Conservation (phyloP, 2,329 filamentous ascomycete species). For the Talaromyces amestolkiae region DNA sequence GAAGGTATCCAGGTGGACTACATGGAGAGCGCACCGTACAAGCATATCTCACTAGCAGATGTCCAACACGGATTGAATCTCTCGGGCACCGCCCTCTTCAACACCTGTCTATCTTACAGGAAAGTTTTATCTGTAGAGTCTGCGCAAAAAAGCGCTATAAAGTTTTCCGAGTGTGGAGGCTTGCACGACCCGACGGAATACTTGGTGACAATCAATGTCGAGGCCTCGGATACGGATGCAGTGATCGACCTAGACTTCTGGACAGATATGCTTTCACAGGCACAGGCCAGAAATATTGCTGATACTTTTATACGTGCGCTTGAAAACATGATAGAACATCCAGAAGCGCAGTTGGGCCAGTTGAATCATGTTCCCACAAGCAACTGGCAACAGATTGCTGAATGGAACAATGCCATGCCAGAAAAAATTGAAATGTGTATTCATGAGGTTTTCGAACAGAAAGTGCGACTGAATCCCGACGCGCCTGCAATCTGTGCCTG, state of each 20-base stretch:
- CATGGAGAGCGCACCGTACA: slow-evolving; percentile 45
- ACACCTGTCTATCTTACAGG: slow-evolving; percentile 50
- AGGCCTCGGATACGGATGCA: slow-evolving; percentile 43
- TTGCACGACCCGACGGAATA: slow-evolving; percentile 52
- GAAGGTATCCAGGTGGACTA: slow-evolving; percentile 48
- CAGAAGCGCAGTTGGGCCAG: slow-evolving; percentile 4
- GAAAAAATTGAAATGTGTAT: slow-evolving; percentile 21
- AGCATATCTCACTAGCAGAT: slow-evolving; percentile 46
- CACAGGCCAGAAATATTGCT: slow-evolving; percentile 40
- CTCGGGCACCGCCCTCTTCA: slow-evolving; percentile 43
- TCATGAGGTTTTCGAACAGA: slow-evolving; percentile 17
- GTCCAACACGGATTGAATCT: slow-evolving; percentile 46
- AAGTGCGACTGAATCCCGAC: slow-evolving; percentile 23
- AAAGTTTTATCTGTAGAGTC: slow-evolving; percentile 36
- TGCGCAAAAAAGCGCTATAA: slow-evolving; percentile 29
- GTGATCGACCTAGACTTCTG: slow-evolving; percentile 43
- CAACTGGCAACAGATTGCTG: slow-evolving; percentile 14
- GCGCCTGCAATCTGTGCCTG: slow-evolving; percentile 31
- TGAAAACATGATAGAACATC: slow-evolving; percentile 38
- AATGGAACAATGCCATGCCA: slow-evolving; percentile 17
- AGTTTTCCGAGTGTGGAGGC: slow-evolving; percentile 39
- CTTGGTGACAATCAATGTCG: slow-evolving; percentile 49
- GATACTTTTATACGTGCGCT: slow-evolving; percentile 38
- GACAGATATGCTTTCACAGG: slow-evolving; percentile 40
- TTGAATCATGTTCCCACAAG: slow-evolving; percentile 5